Percentiles rank a stretch among this genome's conserved stretches.
Conservation (phyloP, 768 basidiomycete genomes). For the Leccinum olivaceopallidum region DNA sequence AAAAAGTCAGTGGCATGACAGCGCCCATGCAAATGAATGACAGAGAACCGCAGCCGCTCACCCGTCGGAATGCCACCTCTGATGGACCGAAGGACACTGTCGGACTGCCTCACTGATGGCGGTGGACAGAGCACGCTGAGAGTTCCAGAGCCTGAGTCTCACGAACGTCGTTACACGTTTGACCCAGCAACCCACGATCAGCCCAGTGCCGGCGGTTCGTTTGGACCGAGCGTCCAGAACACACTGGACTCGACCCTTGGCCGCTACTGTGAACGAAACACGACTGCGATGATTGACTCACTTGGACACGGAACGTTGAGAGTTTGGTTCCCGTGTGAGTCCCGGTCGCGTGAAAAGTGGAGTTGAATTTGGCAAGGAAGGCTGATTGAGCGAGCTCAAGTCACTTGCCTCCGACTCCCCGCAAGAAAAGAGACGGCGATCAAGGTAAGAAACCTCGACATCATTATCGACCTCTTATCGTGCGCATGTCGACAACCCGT, state of each 20-base stretch:
- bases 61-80: conserved; percentile 5
- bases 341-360: conserved; percentile 10
- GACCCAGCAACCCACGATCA: conserved; percentile 3
- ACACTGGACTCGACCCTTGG: background rate
- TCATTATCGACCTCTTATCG: conserved; percentile 2
- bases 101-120: background rate
- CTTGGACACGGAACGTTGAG: no score
- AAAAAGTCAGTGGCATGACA: conserved; percentile 5
- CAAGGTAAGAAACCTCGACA: conserved; percentile 1
- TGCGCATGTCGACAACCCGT: conserved; percentile 6
- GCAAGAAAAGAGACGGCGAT: background rate
- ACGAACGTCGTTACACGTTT: background rate
- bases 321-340: conserved; percentile 1
- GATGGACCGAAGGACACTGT: background rate
- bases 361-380: conserved; percentile 5
- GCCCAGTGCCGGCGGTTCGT: background rate
- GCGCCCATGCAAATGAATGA: background rate
- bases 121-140: background rate
- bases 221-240: background rate
- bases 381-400: conserved; percentile 1
- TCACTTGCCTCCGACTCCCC: background rate
- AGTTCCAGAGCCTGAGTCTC: background rate
- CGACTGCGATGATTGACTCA: no score
- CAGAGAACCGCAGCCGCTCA: background rate
- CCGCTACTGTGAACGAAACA: background rate